These are phyloP conservation scores for Barnettozyma californica DNA, from an alignment of 805 yeast genomes.

Conservation along the genomic window DNA sequence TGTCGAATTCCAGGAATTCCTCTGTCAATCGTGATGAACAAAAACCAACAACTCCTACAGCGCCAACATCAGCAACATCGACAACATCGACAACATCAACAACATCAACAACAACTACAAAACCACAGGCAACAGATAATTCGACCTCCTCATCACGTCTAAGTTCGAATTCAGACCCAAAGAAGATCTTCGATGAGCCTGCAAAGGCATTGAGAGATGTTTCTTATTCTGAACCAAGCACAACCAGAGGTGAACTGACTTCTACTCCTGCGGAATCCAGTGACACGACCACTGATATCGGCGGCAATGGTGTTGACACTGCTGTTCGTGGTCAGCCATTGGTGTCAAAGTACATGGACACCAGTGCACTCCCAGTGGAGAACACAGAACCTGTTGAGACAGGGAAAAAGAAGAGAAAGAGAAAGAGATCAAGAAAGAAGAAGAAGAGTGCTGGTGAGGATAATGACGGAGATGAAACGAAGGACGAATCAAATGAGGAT, in stretches of 20 bases:
- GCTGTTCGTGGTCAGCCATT: slow-evolving; percentile 1
- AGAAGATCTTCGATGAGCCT: neutral
- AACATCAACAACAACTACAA: too few relatives aligned
- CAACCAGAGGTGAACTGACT: neutral
- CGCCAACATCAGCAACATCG: too few relatives aligned
- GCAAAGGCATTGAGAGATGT: neutral
- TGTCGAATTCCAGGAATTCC: neutral
- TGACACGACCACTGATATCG: neutral
- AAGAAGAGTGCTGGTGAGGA: neutral
- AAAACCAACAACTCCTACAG: neutral
- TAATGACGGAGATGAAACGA: neutral
- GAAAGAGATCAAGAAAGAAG: slow-evolving; percentile 5
- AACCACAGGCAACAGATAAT: neutral
- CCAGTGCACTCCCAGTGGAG: neutral
- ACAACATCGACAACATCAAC: neutral
- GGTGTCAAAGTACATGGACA: neutral
- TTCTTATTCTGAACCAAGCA: neutral
- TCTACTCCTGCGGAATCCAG: neutral
- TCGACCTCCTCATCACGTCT: neutral
- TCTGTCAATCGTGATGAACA: neutral
- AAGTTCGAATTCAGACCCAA: slow-evolving; percentile 2
- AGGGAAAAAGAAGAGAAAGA: neutral
- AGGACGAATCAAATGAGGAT: neutral
- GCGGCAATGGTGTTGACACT: neutral
- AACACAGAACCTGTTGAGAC: neutral